Evolutionary conservation across 352 stramenopile species (phyloP).

Genomic region (Globisporangium alternatum): DNA sequence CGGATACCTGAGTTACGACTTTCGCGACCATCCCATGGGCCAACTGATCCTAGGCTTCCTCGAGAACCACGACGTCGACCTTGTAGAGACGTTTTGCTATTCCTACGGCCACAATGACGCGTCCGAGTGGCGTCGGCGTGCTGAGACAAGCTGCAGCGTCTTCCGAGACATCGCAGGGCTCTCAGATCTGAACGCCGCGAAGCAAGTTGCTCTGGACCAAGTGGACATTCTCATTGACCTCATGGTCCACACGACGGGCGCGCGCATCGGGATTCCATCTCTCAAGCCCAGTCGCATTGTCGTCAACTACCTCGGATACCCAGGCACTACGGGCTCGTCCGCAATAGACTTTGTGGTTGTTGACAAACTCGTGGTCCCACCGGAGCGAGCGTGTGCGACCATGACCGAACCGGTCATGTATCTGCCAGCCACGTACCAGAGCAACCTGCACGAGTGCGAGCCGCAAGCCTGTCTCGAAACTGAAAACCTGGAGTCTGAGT

Average conservation of each 20-base stretch:
- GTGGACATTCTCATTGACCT: constrained; percentile 90
- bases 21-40: constrained; percentile 92
- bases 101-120: constrained; percentile 82
- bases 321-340: constrained; percentile 77
- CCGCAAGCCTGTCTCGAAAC: constrained; percentile 8
- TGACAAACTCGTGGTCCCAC: constrained; percentile 62
- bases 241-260: constrained; percentile 89
- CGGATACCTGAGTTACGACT: constrained; percentile 89
- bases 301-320: constrained; percentile 91
- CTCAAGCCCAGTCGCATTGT: constrained; percentile 58
- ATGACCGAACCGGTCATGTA: constrained; percentile 89
- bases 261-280: constrained; percentile 56
- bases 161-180: constrained; percentile 64
- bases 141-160: constrained; percentile 41
- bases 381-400: constrained; percentile 32
- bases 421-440: constrained; percentile 88
- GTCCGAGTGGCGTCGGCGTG: constrained; percentile 53
- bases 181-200: constrained; percentile 53
- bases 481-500: not conserved
- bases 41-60: constrained; percentile 86
- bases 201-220: constrained; percentile 45
- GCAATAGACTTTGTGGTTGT: constrained; percentile 81
- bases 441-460: constrained; percentile 73
- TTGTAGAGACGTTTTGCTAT: constrained; percentile 60
- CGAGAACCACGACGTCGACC: constrained; percentile 55